Base-by-base conservation (phyloP, 139 green algal species). In the Chlorella sp. region DNA sequence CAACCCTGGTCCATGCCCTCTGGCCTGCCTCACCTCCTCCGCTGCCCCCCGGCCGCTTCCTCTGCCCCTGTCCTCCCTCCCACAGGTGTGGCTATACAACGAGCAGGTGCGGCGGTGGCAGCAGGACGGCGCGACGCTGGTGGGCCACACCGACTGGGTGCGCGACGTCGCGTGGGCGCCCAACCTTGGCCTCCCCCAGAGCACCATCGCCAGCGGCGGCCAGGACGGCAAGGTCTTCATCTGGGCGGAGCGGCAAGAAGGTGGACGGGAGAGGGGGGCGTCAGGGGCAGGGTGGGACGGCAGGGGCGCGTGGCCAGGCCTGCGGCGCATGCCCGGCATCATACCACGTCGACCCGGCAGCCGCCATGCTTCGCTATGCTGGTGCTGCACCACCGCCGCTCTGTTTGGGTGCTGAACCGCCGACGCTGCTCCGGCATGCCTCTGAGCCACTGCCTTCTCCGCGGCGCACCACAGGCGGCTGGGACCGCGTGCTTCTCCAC, bases 111-210 rank as follows among this genome's bases (percentile, higher is more conserved):
- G 79, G 64, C 45, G 78, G 15, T 98, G 95, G 95, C 25, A 65
- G 67, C 79, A 92, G 73, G 92, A 98, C 78, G 84, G 86, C 25
- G 3, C 70, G 6, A 48, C 76, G 35, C 85, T 99, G 67, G 29
- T 51, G 0, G 91, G 76, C 7, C 96, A 99, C 89, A 89, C 75
- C 17, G 96, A 98, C 86, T 98, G 94, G 94, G 91, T 99, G 61
- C 84, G 96, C 8, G 96, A 99, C 84, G 95, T 95, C 38, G 94
- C 95, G 0, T 99, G 96, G 96, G 94, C 93, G 0, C 95, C 95
- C 33, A 96, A 92, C 75, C 74, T 97, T 58, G 93, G 95, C 2
- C 74, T 98, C 67, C 91, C 90, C 0, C 84, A 83, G 42, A 95
- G 85, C 82, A 95, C 90, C 5, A 92, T 99, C 56, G 96, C 96